phyloP scores from a whole-genome alignment of 2,329 filamentous ascomycete genomes.

The Zasmidium citrigriseum region DNA sequence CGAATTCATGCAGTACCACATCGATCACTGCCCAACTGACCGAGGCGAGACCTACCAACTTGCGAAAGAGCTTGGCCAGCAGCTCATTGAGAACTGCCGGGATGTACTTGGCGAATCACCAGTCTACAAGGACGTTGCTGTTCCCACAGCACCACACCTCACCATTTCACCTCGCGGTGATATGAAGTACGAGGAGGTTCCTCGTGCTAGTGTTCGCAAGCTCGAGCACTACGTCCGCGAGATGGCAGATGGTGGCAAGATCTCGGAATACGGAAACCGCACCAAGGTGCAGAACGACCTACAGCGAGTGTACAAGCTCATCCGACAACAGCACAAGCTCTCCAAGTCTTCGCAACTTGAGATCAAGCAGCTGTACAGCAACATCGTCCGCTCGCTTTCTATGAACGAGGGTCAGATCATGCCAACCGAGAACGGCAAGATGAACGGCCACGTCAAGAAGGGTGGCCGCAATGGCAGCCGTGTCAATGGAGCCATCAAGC shows the following conservation, averaged over 20 bases:
- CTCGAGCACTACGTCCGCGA: slow-evolving; percentile 97
- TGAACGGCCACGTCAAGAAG: slow-evolving; percentile 59
- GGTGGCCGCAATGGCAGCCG: slow-evolving; percentile 51
- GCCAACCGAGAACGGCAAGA: slow-evolving; percentile 77
- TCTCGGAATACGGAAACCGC: slow-evolving; percentile 96
- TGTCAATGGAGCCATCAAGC: slow-evolving; percentile 61
- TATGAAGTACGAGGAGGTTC: slow-evolving; percentile 85
- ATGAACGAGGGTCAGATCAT: slow-evolving; percentile 99
- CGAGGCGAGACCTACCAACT: slow-evolving; percentile 96
- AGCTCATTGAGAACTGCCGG: slow-evolving; percentile 96
- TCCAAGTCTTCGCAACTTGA: slow-evolving; percentile 95
- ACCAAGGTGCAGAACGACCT: slow-evolving; percentile 98
- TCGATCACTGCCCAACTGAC: slow-evolving; percentile 96
- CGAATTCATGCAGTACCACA: slow-evolving; percentile 99
- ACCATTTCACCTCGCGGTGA: slow-evolving; percentile 91
- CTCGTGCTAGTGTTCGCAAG: slow-evolving; percentile 87
- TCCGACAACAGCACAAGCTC: slow-evolving; percentile 96
- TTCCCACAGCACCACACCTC: slow-evolving; percentile 90
- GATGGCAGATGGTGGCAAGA: slow-evolving; percentile 98
- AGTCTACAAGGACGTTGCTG: slow-evolving; percentile 91
- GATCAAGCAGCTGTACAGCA: slow-evolving; percentile 92
- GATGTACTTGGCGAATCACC: slow-evolving; percentile 82
- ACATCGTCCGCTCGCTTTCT: slow-evolving; percentile 87
- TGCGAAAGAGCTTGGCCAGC: slow-evolving; percentile 89
- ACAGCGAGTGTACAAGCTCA: slow-evolving; percentile 94